A percentile compares a stretch with the other conserved stretches of the same genome.
Conservation (phyloP, 106 monocot genomes). For the Apostasia shenzhenica region DNA sequence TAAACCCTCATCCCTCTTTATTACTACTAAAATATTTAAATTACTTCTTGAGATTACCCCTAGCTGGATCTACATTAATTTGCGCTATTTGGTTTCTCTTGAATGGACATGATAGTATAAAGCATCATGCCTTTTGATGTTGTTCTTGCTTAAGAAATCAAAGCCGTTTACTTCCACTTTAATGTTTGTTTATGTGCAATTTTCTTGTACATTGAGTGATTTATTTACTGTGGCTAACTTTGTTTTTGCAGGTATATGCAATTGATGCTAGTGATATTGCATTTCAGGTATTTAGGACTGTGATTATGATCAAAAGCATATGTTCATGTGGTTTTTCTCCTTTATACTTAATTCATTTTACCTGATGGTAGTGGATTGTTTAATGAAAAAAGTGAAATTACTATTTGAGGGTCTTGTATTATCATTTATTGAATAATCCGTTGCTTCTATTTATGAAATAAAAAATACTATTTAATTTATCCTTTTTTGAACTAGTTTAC, state of each 20-base stretch:
- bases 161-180: not conserved
- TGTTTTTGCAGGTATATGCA: slow-evolving; percentile 67
- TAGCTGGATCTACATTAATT: too few species aligned
- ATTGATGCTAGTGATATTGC: slow-evolving; percentile 95
- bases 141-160: not conserved
- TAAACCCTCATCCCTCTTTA: too few species aligned
- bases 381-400: too few species aligned
- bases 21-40: too few species aligned
- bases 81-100: not conserved
- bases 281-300: slow-evolving; percentile 43
- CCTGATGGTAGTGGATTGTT: too few species aligned
- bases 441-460: not conserved
- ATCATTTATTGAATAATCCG: too few species aligned
- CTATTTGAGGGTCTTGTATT: too few species aligned
- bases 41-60: too few species aligned
- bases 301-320: not conserved
- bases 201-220: not conserved
- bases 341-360: not conserved
- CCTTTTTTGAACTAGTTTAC: not conserved
- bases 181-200: not conserved
- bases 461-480: not conserved
- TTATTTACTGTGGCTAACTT: not conserved
- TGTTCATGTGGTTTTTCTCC: not conserved
- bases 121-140: not conserved
- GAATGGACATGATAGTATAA: not conserved